Evolutionary conservation across 2,329 filamentous ascomycete species (phyloP), one percentile per base, ranked within the genome.

Genomic region (Emergomyces pasteurianus): DNA sequence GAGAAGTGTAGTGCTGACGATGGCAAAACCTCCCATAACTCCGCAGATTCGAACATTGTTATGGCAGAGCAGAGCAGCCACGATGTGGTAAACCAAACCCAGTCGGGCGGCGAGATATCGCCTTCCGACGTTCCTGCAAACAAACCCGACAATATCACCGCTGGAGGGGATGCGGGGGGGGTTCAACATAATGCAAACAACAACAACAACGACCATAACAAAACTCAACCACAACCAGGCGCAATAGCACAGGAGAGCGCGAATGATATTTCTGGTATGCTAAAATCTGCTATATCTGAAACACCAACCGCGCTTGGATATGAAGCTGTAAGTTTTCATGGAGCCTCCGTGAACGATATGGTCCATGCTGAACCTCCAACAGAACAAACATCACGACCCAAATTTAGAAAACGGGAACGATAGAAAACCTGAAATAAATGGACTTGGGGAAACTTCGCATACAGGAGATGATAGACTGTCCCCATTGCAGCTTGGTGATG

Each of bases 41-140:
- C 23, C 63, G 63, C 75, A 81, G 79, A 74, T 74, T 74, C 77
- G 74, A 75, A 78, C 74, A 78, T 83, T 86, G 84, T 86, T 85
- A 86, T 86, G 84, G 84, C 84, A 85, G 83, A 86, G 83, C 81
- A 83, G 82, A 82, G 77, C 73, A 79, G 78, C 81, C 83, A 84
- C 77, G 81, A 86, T 86, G 84, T 85, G 84, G 83, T 86, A 85
- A 84, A 84, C 79, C 80, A 84, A 81, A 79, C 82, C 79, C 79
- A 80, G 84, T 86, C 83, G 83, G 79, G 83, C 78, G 82, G 82
- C 80, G 81, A 79, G 73, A 73, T 76, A 73, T 79, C 80, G 79
- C 80, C 82, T 78, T 83, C 83, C 82, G 83, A 84, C 83, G 82
- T 79, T 77, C 79, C 80, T 85, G 82, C 81, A 80, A 80, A 78